Base-by-base conservation (phyloP, 2,329 filamentous ascomycete genomes). In the Colletotrichum tropicicola region DNA sequence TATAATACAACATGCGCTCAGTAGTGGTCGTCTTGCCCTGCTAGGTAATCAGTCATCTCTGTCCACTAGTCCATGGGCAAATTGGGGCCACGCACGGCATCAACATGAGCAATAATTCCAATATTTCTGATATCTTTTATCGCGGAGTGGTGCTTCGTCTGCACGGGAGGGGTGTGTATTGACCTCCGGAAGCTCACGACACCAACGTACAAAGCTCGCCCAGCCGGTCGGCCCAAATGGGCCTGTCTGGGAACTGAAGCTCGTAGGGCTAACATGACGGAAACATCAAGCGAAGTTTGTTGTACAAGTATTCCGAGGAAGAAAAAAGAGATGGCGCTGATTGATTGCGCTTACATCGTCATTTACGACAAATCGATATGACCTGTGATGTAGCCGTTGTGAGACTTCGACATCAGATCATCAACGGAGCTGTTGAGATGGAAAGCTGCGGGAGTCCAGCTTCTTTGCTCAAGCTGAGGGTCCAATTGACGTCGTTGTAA, bases 1-100 rank as follows among this genome's bases (percentile, higher is more conserved):
- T 97, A 74, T 98, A 97, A 75, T 94, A 98, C 73, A 99, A 91
- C 95, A 98, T 98, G 63, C 96, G 94, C 88, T 99, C 96, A 4
- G 96, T 98, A 0, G 96, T 99, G 0, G 96, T 98, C 1, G 96
- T 99, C 83, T 99, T 99, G 8, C 96, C 96, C 86, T 88, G 56
- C 8, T 17, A 12, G 3, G 15, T 13, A 8, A 27, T 65, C 44
- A 27, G 65, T 73, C 15, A 73, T 69, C 32, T 27, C n/a, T 41
- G 19, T 9, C 39, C n/a, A 17, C 9, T 27, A 17, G 9, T 47
- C 17, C 8, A 3, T 37, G 17, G 13, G n/a, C 27, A 57, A 43
- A 19, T 7, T 10, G n/a, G 27, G 27, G 15, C 4, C 12, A 76
- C 84, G 59, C 77, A 89, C 86, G 60, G 96, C 96, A 89, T 98